Percentiles rank a stretch among this genome's conserved stretches.
These are phyloP conservation scores for Kentomonas sorsogonicus DNA, from an alignment of 208 protist genomes.

Conservation along the genomic window DNA sequence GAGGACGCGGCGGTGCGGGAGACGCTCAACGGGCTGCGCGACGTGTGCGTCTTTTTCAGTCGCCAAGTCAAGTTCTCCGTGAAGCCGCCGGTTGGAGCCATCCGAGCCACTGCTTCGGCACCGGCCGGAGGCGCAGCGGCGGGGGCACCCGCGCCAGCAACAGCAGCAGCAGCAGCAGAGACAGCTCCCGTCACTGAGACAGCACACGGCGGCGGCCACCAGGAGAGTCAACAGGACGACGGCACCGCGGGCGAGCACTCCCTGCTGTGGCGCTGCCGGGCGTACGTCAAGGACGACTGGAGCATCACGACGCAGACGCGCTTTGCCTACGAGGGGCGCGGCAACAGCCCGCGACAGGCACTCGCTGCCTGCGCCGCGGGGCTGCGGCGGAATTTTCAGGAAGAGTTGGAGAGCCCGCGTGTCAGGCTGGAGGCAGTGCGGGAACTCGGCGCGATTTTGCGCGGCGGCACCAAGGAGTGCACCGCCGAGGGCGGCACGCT, in stretches of 20 bases:
- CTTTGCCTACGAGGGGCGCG: slow-evolving; percentile 36
- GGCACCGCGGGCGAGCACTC: background rate
- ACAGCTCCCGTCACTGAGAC: background rate
- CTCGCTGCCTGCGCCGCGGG: slow-evolving; percentile 49
- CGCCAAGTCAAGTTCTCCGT: slow-evolving; percentile 78
- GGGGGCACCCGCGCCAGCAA: slow-evolving; percentile 4
- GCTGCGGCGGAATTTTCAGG: slow-evolving; percentile 44
- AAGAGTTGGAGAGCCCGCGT: slow-evolving; percentile 44
- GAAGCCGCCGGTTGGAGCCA: slow-evolving; percentile 35
- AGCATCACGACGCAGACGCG: slow-evolving; percentile 32
- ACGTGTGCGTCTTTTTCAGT: slow-evolving; percentile 69
- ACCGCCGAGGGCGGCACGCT: no score
- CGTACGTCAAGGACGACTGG: slow-evolving; percentile 86
- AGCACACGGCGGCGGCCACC: background rate
- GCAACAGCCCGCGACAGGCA: slow-evolving; percentile 51
- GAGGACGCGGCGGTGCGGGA: slow-evolving; percentile 72
- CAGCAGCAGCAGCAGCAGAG: background rate
- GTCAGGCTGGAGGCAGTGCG: slow-evolving; percentile 60
- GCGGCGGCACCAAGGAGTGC: no score
- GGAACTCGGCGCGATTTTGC: no score
- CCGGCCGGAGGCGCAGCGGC: background rate
- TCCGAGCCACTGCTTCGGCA: background rate
- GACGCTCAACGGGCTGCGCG: slow-evolving; percentile 64
- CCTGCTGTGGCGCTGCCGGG: slow-evolving; percentile 63
- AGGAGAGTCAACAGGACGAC: background rate